These are phyloP conservation scores for Verticillium nubilum DNA, from an alignment of 2,329 filamentous ascomycete species.

Conservation along the genomic window DNA sequence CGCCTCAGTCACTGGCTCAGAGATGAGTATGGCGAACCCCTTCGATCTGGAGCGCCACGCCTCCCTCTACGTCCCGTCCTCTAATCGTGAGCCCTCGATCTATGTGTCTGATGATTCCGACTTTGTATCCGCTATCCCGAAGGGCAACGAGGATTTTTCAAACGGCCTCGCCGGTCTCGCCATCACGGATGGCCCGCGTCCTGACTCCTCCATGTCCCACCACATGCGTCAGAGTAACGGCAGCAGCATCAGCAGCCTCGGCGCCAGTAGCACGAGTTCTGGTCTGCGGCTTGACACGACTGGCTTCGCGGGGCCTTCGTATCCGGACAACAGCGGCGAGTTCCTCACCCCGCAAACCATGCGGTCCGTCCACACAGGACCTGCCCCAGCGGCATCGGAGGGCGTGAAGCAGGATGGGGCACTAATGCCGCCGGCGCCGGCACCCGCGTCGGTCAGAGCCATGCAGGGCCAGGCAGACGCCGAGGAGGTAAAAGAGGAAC, in stretches of 20 bases:
- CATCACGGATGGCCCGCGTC: slow-evolving; percentile 12
- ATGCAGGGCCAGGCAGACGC: slow-evolving; percentile 49
- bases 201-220: slow-evolving; percentile 2
- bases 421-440: slow-evolving; percentile 26
- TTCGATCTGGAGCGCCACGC: slow-evolving; percentile 61
- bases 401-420: neutral
- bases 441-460: slow-evolving; percentile 42
- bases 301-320: slow-evolving; percentile 12
- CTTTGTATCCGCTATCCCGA: slow-evolving; percentile 30
- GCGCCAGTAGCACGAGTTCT: slow-evolving; percentile 3
- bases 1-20: slow-evolving; percentile 49
- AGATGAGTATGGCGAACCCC: slow-evolving; percentile 49
- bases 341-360: slow-evolving; percentile 9
- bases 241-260: slow-evolving; percentile 9
- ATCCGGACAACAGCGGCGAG: slow-evolving; percentile 11
- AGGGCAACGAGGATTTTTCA: slow-evolving; percentile 15
- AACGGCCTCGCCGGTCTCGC: slow-evolving; percentile 26
- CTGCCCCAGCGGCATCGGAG: slow-evolving; percentile 7
- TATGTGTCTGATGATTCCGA: slow-evolving; percentile 56
- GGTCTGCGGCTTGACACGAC: slow-evolving; percentile 7
- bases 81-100: slow-evolving; percentile 50
- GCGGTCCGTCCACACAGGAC: slow-evolving; percentile 7
- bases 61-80: slow-evolving; percentile 42
- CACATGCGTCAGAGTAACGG: slow-evolving; percentile 8
- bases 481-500: slow-evolving; percentile 44